Percentiles rank a stretch among this genome's conserved stretches.
These are phyloP conservation scores for Helianthus tuberosus DNA, from an alignment of 129 eudicot species.

Conservation along the genomic window DNA sequence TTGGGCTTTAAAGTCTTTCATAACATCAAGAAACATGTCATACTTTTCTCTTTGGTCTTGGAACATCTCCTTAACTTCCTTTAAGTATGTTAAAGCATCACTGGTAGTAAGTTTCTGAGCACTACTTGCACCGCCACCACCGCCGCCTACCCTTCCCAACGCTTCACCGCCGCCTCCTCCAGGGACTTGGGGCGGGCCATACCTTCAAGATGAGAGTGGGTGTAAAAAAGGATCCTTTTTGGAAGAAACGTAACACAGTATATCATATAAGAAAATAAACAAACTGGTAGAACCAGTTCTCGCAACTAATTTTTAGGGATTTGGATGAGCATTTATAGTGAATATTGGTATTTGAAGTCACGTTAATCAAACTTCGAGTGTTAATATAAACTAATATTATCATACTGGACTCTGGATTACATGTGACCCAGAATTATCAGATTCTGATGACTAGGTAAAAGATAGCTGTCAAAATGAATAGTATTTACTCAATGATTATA, in stretches of 20 bases:
- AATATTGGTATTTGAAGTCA: neutral
- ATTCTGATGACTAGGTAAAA: neutral
- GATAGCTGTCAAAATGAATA: neutral
- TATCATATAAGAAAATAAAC: neutral
- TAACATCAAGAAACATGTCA: slow-evolving; percentile 80
- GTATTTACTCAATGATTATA: too few relatives aligned
- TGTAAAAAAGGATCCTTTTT: neutral
- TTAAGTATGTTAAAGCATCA: slow-evolving; percentile 84
- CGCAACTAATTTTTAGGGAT: neutral
- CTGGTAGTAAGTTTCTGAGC: slow-evolving; percentile 78
- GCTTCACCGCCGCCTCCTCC: slow-evolving; percentile 56
- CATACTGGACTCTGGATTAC: neutral
- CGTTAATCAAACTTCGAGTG: neutral
- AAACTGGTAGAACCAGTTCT: neutral
- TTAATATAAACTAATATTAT: neutral
- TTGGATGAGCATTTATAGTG: neutral
- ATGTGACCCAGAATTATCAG: neutral
- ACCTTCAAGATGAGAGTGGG: slow-evolving; percentile 42
- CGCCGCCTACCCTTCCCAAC: slow-evolving; percentile 47
- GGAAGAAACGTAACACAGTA: slow-evolving; percentile 1
- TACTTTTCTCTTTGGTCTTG: slow-evolving; percentile 86
- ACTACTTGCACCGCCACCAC: slow-evolving; percentile 42
- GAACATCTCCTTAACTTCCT: slow-evolving; percentile 95
- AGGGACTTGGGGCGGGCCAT: slow-evolving; percentile 62
- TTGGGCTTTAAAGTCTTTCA: slow-evolving; percentile 97